These are phyloP conservation scores for Sclerotinia borealis DNA, from an alignment of 2,329 filamentous ascomycete species.

Conservation along the genomic window DNA sequence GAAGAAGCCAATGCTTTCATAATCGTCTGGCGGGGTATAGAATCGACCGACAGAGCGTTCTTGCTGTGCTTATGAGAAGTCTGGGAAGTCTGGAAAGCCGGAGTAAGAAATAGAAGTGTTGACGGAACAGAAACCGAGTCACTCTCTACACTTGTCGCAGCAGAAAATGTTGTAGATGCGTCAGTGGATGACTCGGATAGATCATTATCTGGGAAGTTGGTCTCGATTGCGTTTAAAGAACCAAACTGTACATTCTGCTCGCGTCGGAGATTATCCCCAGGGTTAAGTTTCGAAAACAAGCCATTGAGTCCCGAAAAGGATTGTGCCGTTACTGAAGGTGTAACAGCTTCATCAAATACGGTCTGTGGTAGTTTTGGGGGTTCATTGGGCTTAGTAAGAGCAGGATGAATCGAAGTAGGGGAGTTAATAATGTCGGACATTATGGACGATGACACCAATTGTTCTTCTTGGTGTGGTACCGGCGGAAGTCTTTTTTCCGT, in stretches of 20 bases:
- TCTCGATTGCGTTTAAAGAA: constrained; percentile 32
- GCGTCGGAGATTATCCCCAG: constrained; percentile 37
- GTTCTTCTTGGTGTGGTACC: neutral
- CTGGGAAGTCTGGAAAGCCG: constrained; percentile 16
- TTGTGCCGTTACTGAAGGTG: constrained; percentile 17
- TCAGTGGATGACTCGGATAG: constrained; percentile 20
- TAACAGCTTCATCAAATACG: constrained; percentile 26
- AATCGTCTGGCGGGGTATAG: constrained; percentile 69
- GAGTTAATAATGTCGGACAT: constrained; percentile 41
- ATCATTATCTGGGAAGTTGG: constrained; percentile 25
- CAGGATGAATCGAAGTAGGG: constrained; percentile 46
- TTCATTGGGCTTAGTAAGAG: constrained; percentile 37
- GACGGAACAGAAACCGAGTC: constrained; percentile 26
- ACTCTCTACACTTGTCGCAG: constrained; percentile 29
- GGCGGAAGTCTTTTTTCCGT: neutral
- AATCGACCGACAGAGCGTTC: constrained; percentile 33
- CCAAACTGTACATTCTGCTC: constrained; percentile 40
- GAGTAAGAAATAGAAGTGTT: constrained; percentile 25
- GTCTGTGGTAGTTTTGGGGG: constrained; percentile 16
- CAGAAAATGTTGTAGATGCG: constrained; percentile 18
- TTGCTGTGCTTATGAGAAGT: constrained; percentile 26
- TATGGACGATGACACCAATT: constrained; percentile 19
- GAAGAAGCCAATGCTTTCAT: constrained; percentile 74
- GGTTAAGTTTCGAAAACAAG: constrained; percentile 26
- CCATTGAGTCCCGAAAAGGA: constrained; percentile 26